Evolutionary conservation across 371 early-diverging fungal species (phyloP).

Genomic region (Funneliformis caledonium): DNA sequence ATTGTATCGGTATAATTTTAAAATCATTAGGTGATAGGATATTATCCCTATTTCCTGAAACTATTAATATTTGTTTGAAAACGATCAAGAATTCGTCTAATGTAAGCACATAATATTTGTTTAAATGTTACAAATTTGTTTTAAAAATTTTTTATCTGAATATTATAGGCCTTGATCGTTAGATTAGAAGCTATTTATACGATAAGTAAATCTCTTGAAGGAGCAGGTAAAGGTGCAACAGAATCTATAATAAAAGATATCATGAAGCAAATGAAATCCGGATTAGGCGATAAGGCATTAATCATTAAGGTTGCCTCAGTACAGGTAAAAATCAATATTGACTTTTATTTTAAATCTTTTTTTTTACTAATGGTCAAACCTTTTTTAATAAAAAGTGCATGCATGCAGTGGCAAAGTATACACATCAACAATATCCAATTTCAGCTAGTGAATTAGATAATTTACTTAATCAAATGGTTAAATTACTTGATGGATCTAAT

Average conservation of each 20-base stretch:
- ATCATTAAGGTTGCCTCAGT: conserved; percentile 73
- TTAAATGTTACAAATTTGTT: background rate
- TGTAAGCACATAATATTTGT: conserved; percentile 51
- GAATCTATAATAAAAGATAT: conserved; percentile 80
- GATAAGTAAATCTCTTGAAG: conserved; percentile 68
- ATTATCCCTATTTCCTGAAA: conserved; percentile 80
- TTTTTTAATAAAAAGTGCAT: conserved; percentile 52
- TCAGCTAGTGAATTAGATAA: conserved; percentile 69
- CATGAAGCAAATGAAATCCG: conserved; percentile 67
- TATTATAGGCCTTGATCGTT: conserved; percentile 59
- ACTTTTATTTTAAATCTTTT: background rate
- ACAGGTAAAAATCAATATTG: conserved; percentile 60
- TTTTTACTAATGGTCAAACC: background rate
- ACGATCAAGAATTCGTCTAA: conserved; percentile 69
- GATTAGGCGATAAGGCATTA: conserved; percentile 76
- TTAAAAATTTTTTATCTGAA: background rate
- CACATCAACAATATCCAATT: conserved; percentile 52
- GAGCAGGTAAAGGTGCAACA: conserved; percentile 78
- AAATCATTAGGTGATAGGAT: conserved; percentile 72
- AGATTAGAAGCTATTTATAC: conserved; percentile 75
- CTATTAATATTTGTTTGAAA: conserved; percentile 66
- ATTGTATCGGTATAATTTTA: conserved; percentile 74
- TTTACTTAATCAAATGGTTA: conserved; percentile 60
- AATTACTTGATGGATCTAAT: conserved; percentile 71
- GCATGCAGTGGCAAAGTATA: conserved; percentile 55